Base-by-base conservation (phyloP, 768 basidiomycete genomes). In the Auriscalpium microsporum region DNA sequence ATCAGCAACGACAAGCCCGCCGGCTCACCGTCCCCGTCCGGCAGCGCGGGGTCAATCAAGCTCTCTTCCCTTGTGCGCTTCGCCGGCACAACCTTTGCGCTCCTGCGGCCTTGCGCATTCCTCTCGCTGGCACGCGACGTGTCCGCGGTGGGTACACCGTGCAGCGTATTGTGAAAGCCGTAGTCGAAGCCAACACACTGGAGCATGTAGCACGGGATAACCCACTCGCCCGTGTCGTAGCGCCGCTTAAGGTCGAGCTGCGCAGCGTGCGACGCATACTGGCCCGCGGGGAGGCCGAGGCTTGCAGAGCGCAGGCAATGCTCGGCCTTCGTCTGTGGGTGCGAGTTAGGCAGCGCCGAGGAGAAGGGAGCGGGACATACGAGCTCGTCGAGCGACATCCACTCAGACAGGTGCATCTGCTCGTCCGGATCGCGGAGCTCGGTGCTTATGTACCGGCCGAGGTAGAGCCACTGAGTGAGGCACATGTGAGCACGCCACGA, bases 371-470 rank as follows among this genome's bases (percentile, higher is more conserved):
- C 10, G 13, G 11, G 14, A 50, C 58, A 16, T 19, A 68, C 70
- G 58, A 65, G 53, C n/a, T 70, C 67, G 38, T 70, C 66, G 8
- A 69, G 63, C 11, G 52, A 53, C 53, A 65, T 57, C 69, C 68
- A 71, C 57, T 70, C 70, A 10, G 67, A 65, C 16, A 70, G 52
- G 7, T 55, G 52, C 70, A 71, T 71, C 28, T 28, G 28, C 28
- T 28, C 28, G 13, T 67, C 63, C 37, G 56, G 47, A 3, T 59
- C 64, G 0, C 56, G 35, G 10, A 71, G 49, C 36, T 48, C 44
- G 1, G 56, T 58, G 45, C 54, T 63, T 9, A 54, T 16, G 58
- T 69, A 69, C 21, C 58, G 54, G 1, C 68, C 69, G 8, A 65
- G 58, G 48, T 71, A 71, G 13, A 56, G 55, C 68, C 68, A 71